Evolutionary conservation across 148 eudicot genomes (phyloP).

Genomic region (Camellia sinensis): DNA sequence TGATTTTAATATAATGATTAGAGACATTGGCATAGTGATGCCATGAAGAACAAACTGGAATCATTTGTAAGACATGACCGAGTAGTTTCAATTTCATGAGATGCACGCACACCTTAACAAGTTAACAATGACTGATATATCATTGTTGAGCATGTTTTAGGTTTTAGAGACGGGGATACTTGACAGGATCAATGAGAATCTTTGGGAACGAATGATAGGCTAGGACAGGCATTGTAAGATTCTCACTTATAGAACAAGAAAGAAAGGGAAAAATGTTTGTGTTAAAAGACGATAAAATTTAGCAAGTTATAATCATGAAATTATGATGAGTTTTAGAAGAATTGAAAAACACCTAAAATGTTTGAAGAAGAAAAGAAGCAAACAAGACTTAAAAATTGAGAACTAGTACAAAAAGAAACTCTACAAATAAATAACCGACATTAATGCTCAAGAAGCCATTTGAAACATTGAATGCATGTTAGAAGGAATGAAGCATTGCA

Average conservation of each 20-base stretch:
- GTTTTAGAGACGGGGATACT: background rate
- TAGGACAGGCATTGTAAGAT: background rate
- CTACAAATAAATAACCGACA: too few species aligned
- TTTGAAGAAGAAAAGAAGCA: too few species aligned
- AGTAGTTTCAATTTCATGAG: background rate
- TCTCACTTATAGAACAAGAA: background rate
- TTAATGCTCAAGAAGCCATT: too few species aligned
- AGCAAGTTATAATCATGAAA: background rate
- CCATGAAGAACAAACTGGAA: background rate
- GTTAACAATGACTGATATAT: background rate
- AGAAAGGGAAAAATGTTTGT: background rate
- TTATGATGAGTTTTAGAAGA: background rate
- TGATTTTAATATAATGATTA: background rate
- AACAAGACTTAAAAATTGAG: too few species aligned
- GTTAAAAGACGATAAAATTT: background rate
- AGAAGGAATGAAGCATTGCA: background rate
- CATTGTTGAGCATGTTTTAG: background rate
- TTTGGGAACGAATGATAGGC: background rate
- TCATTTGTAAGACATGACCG: background rate
- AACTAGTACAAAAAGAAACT: too few species aligned
- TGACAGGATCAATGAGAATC: background rate
- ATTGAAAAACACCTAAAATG: too few species aligned
- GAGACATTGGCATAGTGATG: slow-evolving; percentile 1
- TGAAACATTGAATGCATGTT: background rate
- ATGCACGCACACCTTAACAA: background rate